phyloP scores from a whole-genome alignment of 2,329 filamentous ascomycete species.

The Capronia coronata region DNA sequence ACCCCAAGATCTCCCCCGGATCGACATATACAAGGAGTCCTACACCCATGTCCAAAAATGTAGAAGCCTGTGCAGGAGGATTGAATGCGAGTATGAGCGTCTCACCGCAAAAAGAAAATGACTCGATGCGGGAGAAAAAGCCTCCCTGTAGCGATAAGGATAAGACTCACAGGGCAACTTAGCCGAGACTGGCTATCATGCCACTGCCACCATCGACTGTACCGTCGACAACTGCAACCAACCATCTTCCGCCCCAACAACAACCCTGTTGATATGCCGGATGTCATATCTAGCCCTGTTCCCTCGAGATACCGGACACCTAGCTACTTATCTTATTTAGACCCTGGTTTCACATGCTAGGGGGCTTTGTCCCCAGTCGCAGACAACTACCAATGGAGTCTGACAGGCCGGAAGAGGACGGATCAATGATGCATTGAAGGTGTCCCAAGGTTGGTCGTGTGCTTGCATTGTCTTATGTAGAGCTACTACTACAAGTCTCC shows the following conservation, averaged over 20 bases:
- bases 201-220: too few species aligned
- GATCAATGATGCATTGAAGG: not conserved
- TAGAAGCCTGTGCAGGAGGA: not conserved
- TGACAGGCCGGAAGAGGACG: not conserved
- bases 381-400: not conserved
- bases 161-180: not conserved
- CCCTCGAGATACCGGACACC: too few species aligned
- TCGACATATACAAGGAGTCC: constrained; percentile 22
- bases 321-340: not conserved
- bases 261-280: not conserved
- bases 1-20: constrained; percentile 18
- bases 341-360: not conserved
- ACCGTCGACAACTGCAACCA: too few species aligned
- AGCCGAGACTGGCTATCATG: not conserved
- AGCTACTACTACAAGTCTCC: too few species aligned
- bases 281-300: not conserved
- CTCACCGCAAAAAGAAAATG: not conserved
- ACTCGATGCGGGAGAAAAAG: not conserved
- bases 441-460: too few species aligned
- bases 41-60: constrained; percentile 16
- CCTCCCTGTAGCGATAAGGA: not conserved
- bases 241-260: too few species aligned
- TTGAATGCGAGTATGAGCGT: not conserved
- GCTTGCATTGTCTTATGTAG: too few species aligned
- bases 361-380: not conserved